phyloP scores from a whole-genome alignment of 2,329 filamentous ascomycete species.

The Trichophyton benhamiae region DNA sequence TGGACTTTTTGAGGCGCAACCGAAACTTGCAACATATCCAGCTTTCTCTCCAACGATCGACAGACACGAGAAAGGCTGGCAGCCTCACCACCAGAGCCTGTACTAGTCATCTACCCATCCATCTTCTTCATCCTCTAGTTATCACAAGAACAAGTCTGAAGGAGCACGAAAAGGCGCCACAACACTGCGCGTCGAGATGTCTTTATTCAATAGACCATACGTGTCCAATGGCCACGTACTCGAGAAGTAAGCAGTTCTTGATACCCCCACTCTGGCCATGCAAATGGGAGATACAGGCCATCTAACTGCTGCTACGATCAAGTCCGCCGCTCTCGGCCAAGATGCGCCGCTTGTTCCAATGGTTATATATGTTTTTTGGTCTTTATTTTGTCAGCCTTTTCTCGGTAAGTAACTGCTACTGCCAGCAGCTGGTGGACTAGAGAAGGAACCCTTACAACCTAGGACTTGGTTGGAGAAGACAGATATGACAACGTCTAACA shows the following conservation, averaged over 20 bases:
- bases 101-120: neutral
- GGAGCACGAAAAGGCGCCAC: neutral
- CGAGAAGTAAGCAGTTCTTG: slow-evolving; percentile 19
- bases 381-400: slow-evolving; percentile 39
- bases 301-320: neutral
- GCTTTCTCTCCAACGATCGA: neutral
- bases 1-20: neutral
- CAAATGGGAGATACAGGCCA: neutral
- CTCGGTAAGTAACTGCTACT: slow-evolving; percentile 25
- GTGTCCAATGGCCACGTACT: slow-evolving; percentile 30
- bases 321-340: slow-evolving; percentile 37
- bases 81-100: neutral
- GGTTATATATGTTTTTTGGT: slow-evolving; percentile 36
- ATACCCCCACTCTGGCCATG: neutral
- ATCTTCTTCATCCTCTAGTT: neutral
- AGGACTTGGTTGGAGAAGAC: neutral
- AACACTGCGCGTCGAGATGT: neutral
- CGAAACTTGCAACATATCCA: neutral
- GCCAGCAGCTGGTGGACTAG: no score
- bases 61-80: neutral
- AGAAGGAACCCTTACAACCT: no score
- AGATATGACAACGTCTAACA: neutral
- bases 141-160: neutral
- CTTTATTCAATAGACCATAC: slow-evolving; percentile 20
- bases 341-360: slow-evolving; percentile 29